Evolutionary conservation across 2,329 filamentous ascomycete genomes (phyloP).

Genomic region (Shiraia sp.): DNA sequence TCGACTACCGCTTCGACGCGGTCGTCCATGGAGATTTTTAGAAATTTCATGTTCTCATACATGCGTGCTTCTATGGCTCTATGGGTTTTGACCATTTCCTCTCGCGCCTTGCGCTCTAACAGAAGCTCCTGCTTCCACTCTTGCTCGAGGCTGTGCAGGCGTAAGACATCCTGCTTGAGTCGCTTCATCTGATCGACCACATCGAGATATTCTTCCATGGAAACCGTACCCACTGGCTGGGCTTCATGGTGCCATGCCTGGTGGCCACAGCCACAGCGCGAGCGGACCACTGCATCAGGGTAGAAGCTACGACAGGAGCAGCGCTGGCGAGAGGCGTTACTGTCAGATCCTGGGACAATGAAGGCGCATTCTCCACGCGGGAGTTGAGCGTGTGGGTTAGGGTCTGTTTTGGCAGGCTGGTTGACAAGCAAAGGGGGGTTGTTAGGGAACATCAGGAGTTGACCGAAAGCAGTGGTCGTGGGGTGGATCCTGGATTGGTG

Average conservation of each 20-base stretch:
- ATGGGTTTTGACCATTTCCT: constrained; percentile 39
- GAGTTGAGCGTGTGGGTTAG: constrained; percentile 34
- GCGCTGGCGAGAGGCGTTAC: constrained; percentile 37
- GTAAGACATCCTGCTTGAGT: constrained; percentile 38
- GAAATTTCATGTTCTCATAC: constrained; percentile 44
- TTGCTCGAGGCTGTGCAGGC: constrained; percentile 39
- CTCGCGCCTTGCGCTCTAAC: constrained; percentile 37
- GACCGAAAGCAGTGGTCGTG: constrained; percentile 32
- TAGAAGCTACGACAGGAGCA: constrained; percentile 52
- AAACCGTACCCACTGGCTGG: constrained; percentile 38
- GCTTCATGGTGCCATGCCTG: constrained; percentile 52
- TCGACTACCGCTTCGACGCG: constrained; percentile 47
- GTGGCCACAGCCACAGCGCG: constrained; percentile 52
- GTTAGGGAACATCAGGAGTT: constrained; percentile 44
- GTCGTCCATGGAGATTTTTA: constrained; percentile 47
- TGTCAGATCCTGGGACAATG: constrained; percentile 33
- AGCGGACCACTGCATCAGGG: constrained; percentile 42
- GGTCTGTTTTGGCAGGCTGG: constrained; percentile 33
- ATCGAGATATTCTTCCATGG: constrained; percentile 41
- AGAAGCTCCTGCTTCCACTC: constrained; percentile 44
- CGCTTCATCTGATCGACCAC: constrained; percentile 44
- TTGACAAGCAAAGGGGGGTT: constrained; percentile 33
- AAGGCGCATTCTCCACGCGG: constrained; percentile 47
- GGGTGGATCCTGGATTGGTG: constrained; percentile 23
- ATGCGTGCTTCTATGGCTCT: constrained; percentile 40